A percentile compares a stretch with the other conserved stretches of the same genome.
These are phyloP conservation scores for Mucuna pruriens DNA, from an alignment of 306 rosid genomes.

Conservation along the genomic window DNA sequence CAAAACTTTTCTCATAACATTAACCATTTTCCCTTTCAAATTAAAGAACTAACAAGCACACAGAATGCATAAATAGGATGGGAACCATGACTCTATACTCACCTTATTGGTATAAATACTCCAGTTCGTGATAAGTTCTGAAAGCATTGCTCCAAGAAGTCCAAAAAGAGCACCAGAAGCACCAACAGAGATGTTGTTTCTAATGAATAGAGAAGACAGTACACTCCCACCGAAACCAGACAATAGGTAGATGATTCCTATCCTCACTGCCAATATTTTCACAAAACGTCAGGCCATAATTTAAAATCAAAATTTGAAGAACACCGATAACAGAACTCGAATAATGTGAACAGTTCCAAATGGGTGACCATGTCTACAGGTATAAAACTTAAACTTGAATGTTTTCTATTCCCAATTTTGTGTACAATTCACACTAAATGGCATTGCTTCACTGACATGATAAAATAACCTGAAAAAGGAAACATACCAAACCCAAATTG, in stretches of 20 bases:
- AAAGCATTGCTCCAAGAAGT: slow-evolving; percentile 97
- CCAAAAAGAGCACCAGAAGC: slow-evolving; percentile 95
- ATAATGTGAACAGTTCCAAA: neutral
- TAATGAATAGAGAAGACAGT: slow-evolving; percentile 66
- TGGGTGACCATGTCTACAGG: neutral
- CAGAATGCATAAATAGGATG: neutral
- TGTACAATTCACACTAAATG: neutral
- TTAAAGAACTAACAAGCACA: neutral
- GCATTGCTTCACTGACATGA: neutral
- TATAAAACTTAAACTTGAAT: neutral
- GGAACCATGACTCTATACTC: neutral
- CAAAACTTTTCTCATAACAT: neutral
- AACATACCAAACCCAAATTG: slow-evolving; percentile 87
- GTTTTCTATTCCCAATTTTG: neutral
- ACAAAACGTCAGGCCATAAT: slow-evolving; percentile 34
- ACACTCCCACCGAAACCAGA: slow-evolving; percentile 85
- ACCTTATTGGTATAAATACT: slow-evolving; percentile 84
- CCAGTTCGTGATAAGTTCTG: slow-evolving; percentile 94
- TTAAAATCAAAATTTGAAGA: slow-evolving; percentile 2
- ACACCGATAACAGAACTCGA: neutral
- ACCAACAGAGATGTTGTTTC: slow-evolving; percentile 81
- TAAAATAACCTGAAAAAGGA: neutral
- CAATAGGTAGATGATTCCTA: slow-evolving; percentile 68
- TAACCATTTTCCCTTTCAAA: neutral
- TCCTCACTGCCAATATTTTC: slow-evolving; percentile 67